Base-by-base conservation (phyloP, 1,284 basidiomycete genomes). In the Violaceomyces palustris region DNA sequence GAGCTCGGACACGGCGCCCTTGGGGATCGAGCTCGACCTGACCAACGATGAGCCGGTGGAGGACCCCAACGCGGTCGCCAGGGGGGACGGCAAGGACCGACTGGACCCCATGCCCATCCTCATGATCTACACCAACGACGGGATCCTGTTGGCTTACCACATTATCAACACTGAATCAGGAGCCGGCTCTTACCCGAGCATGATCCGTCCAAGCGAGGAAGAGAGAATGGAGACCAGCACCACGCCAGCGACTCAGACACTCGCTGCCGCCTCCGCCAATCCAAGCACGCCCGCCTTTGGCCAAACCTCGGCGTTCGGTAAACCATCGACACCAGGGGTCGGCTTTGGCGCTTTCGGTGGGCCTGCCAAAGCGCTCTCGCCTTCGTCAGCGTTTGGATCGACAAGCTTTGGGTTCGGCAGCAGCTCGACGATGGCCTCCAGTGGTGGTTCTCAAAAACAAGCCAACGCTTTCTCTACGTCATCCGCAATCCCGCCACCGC, bases 101-200 rank as follows among this genome's bases (percentile, higher is more conserved):
- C 55, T 78, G 4, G 74, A 75, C 2, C 73, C 78, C 1, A 65
- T 72, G 12, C 87, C 87, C 0, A 78, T 88, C 39, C 75, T 88
- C 67, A 85, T 82, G 65, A 81, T 82, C 4, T 89, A 87, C 69
- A 80, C 86, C 4, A 87, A 82, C 48, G 87, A 90, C 63, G 87
- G 87, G 15, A 85, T 86, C 1, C 46, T 90, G 26, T 79, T 83
- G 28, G 87, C 79, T 3, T 90, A 88, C 84, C 78, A 83, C 63
- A 68, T 87, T 26, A 80, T 87, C 35, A 82, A 86, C 66, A 76
- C 78, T 3, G 74, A 74, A 17, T 76, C 76, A 3, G 53, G 65
- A n/a, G 24, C 74, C 48, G 4, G 73, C 55, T n/a, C 45, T 29
- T 80, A 78, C 50, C 67, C 72, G 1, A 73, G 72, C 1, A 78